Conservation (phyloP, 2,329 filamentous ascomycete genomes). For the Drechmeria coniospora region DNA sequence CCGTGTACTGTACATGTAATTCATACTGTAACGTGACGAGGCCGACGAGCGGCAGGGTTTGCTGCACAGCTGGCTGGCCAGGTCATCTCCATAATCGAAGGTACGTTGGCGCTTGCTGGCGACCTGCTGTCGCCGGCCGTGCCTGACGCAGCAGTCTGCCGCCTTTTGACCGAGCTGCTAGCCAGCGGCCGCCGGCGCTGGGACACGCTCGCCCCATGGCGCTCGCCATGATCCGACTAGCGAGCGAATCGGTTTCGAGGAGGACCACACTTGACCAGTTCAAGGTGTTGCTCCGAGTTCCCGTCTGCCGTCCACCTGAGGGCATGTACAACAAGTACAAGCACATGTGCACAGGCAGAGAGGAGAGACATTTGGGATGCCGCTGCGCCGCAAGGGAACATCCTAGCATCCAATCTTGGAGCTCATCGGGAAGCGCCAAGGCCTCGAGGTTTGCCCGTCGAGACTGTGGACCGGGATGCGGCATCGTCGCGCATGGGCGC, state of each 20-base stretch:
- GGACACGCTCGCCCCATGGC: not conserved
- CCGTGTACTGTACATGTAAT: no score
- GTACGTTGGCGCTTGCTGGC: no score
- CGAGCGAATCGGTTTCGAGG: conserved; percentile 2
- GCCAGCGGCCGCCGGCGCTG: conserved; percentile 4
- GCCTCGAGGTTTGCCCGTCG: conserved; percentile 8
- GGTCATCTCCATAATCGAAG: not conserved
- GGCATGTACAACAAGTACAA: no score
- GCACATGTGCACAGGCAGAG: no score
- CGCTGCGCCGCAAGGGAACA: no score
- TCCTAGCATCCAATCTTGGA: no score
- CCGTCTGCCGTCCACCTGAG: conserved; percentile 6
- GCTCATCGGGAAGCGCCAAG: conserved; percentile 3
- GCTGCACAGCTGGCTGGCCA: not conserved
- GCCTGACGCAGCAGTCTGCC: no score
- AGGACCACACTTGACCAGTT: conserved; percentile 12
- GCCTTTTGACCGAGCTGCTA: no score
- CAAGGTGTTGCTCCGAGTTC: conserved; percentile 14
- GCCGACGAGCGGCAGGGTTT: not conserved
- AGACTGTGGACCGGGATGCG: conserved; percentile 12
- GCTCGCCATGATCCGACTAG: no score
- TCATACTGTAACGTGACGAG: conserved; percentile 2
- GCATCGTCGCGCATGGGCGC: conserved; percentile 15
- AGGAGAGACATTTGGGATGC: not conserved
- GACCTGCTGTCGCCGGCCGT: no score